Evolutionary conservation across 192 early-diverging fungal species (phyloP), one percentile per base, ranked within the genome.

Genomic region (Piromyces sp.): DNA sequence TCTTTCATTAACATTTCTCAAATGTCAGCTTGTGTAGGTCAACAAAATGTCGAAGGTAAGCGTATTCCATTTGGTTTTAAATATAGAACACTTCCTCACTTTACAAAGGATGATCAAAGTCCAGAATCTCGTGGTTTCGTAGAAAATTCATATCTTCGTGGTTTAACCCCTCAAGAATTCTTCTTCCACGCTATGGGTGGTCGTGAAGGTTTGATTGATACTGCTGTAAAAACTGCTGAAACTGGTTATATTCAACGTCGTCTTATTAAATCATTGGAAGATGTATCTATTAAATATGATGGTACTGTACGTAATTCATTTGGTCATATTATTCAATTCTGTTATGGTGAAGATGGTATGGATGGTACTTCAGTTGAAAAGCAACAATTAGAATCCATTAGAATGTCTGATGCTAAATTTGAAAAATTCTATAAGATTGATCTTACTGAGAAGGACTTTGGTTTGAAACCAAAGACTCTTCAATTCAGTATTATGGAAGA

Each of bases 111-210:
- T 85, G 97, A 99, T 86, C 95, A 96, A 84, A 94, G 93, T 81
- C 96, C 97, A 26, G 95, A 95, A 85, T 90, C 89, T 84, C 89
- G 94, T 81, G 95, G 95, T 29, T 96, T 96, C 84, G 95, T 96
- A 4, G 94, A 95, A 86, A 95, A 95, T 84, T 95, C 93, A 29
- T 96, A 95, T 83, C 86, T 96, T 33, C 91, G 94, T 81, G 97
- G 97, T 19, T 85, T 99, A 85, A 96, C 95, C 28, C 97, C 97
- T 28, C 94, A 95, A 84, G 97, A 99, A 89, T 99, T 98, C 88
- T 99, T 95, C 85, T 99, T 99, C 92, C 97, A 99, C 86, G 96
- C 96, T 29, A 98, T 98, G 96, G 96, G 96, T 89, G 97, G 97
- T 84, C 95, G 97, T 89, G 97, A 99, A 92, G 97, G 97, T 88